These are phyloP conservation scores for Acanthamoeba lugdunensis DNA, from an alignment of 208 protist genomes.

Conservation along the genomic window DNA sequence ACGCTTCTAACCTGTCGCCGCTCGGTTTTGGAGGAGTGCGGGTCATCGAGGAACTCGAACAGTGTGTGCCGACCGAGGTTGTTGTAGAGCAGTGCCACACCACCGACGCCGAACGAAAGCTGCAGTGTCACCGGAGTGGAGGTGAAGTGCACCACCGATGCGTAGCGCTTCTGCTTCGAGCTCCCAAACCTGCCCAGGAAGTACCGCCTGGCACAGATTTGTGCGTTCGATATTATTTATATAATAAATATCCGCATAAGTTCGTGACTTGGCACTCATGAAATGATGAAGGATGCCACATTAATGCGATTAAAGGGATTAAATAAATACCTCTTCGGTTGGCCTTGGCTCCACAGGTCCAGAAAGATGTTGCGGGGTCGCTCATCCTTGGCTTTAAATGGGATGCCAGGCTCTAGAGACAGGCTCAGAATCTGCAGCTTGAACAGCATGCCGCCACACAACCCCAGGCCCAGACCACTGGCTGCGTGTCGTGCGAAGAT, in stretches of 20 bases:
- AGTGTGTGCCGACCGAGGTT: slow-evolving; percentile 71
- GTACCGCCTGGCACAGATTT: slow-evolving; percentile 21
- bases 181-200: slow-evolving; percentile 46
- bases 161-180: slow-evolving; percentile 57
- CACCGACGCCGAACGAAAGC: slow-evolving; percentile 66
- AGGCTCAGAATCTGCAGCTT: slow-evolving; percentile 74
- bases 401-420: slow-evolving; percentile 49
- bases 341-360: slow-evolving; percentile 72
- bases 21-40: slow-evolving; percentile 47
- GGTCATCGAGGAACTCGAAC: slow-evolving; percentile 67
- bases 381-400: neutral
- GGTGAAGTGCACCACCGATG: slow-evolving; percentile 68
- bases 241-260: too few relatives aligned
- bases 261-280: too few relatives aligned
- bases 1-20: slow-evolving; percentile 11
- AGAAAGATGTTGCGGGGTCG: slow-evolving; percentile 63
- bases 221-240: too few relatives aligned
- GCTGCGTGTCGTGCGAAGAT: too few relatives aligned
- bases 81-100: slow-evolving; percentile 72
- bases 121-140: slow-evolving; percentile 71
- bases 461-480: too few relatives aligned
- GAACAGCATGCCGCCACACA: slow-evolving; percentile 30
- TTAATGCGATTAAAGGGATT: too few relatives aligned
- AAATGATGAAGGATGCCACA: neutral
- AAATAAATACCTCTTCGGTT: slow-evolving; percentile 38